phyloP scores from a whole-genome alignment of 345 rosid genomes.

The Noccaea bulbosa region DNA sequence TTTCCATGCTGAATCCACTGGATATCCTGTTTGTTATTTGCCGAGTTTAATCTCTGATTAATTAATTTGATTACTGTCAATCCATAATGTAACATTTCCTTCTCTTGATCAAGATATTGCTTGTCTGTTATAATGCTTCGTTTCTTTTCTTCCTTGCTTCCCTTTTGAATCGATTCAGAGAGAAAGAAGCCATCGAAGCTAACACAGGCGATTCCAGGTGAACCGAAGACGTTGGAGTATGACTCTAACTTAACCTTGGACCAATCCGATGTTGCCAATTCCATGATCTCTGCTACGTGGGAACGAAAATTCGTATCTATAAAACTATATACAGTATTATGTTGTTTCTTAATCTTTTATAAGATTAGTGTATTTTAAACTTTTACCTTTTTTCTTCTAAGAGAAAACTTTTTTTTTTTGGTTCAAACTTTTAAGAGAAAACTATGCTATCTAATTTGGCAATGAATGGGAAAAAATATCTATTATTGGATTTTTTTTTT shows the following conservation, averaged over 20 bases:
- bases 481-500: not conserved
- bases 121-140: no score
- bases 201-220: slow-evolving; percentile 88
- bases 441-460: slow-evolving; percentile 2
- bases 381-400: not conserved
- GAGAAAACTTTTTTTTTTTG: no score
- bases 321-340: slow-evolving; percentile 6
- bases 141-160: no score
- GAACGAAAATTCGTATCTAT: slow-evolving; percentile 32
- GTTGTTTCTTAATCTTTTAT: slow-evolving; percentile 27
- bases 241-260: slow-evolving; percentile 71
- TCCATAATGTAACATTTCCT: not conserved
- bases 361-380: slow-evolving; percentile 18
- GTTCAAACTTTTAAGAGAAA: no score
- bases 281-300: slow-evolving; percentile 59
- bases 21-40: not conserved
- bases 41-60: not conserved
- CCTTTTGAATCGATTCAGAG: slow-evolving; percentile 36
- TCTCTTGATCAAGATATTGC: not conserved
- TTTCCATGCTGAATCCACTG: not conserved
- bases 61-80: not conserved
- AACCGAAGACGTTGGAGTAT: slow-evolving; percentile 70
- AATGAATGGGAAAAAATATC: slow-evolving; percentile 14
- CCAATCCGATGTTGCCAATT: slow-evolving; percentile 87
- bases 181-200: slow-evolving; percentile 69